Evolutionary conservation across 257 asterid genomes (phyloP), one percentile per base, ranked within the genome.

Genomic region (Petunia secreta): DNA sequence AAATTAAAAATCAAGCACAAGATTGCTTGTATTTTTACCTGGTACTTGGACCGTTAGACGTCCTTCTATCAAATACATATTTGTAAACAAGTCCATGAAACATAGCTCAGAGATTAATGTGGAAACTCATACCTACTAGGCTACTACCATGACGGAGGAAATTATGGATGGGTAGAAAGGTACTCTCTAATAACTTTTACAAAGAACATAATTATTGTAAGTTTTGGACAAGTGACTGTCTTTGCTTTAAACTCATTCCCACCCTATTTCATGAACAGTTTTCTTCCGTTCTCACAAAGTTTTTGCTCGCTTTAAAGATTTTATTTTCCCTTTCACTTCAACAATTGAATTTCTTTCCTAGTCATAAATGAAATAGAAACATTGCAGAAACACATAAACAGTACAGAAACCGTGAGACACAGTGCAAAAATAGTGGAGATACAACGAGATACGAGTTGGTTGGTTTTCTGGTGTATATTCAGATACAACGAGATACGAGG

Each of bases 161-260:
- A 15, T 66, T 66, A 37, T 52, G 53, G 53, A 40, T 7, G 53
- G 53, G 75, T 65, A 65, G 74, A 13, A 6, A 65, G 36, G 36
- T 10, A 40, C 40, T 25, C 25, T 25, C 53, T 66, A 66, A 41
- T 66, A 41, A 67, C 75, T 67, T 43, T 41, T 54, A 67, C 75
- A 15, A n/a, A 67, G 54, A n/a, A 67, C 75, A 43, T 67, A 66
- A 41, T 39, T 64, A 67, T 6, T 67, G 55, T 15, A n/a, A 67
- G 75, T 67, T 67, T 66, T 67, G 25, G 38, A 67, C 75, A 53
- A 67, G 54, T n/a, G 75, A n/a, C 54, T 4, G 38, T 41, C 15
- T 67, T 66, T n/a, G 39, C 75, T 67, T 14, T 37, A 54, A 41
- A 15, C 8, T 43, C 75, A 41, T 67, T 41, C 75, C 75, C 7